phyloP scores from a whole-genome alignment of 2,329 filamentous ascomycete genomes.

The Thielaviopsis populi region DNA sequence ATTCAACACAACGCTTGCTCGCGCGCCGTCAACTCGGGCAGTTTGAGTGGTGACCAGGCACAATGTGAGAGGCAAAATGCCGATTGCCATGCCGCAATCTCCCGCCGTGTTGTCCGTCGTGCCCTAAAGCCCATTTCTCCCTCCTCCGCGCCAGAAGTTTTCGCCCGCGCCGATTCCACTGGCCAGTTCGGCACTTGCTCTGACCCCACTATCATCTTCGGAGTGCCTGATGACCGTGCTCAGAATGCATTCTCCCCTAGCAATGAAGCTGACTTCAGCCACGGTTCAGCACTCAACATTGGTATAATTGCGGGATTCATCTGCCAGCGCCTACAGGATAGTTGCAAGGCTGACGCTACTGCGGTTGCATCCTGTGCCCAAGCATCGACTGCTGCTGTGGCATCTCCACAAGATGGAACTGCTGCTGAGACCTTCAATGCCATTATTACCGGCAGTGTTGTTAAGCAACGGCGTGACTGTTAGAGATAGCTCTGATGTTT shows the following conservation, averaged over 20 bases:
- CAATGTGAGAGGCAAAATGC: slow-evolving; percentile 31
- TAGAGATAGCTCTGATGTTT: not conserved
- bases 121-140: slow-evolving; percentile 5
- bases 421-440: slow-evolving; percentile 22
- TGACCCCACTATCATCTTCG: slow-evolving; percentile 36
- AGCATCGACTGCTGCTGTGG: slow-evolving; percentile 18
- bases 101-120: slow-evolving; percentile 16
- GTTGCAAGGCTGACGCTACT: slow-evolving; percentile 20
- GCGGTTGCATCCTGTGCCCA: slow-evolving; percentile 19
- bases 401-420: slow-evolving; percentile 20
- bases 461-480: not conserved
- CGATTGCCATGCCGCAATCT: slow-evolving; percentile 23
- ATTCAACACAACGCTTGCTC: slow-evolving; percentile 37
- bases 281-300: slow-evolving; percentile 32
- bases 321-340: slow-evolving; percentile 28
- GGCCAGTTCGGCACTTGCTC: slow-evolving; percentile 30
- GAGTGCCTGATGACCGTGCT: slow-evolving; percentile 32
- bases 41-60: slow-evolving; percentile 21
- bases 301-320: slow-evolving; percentile 33
- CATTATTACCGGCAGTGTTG: slow-evolving; percentile 8
- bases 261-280: slow-evolving; percentile 32
- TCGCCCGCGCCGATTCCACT: not conserved
- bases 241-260: slow-evolving; percentile 29
- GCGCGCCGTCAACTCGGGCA: slow-evolving; percentile 33
- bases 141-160: not conserved